Conservation (phyloP, 495 filamentous ascomycete genomes). For the Hypoxylon fragiforme region DNA sequence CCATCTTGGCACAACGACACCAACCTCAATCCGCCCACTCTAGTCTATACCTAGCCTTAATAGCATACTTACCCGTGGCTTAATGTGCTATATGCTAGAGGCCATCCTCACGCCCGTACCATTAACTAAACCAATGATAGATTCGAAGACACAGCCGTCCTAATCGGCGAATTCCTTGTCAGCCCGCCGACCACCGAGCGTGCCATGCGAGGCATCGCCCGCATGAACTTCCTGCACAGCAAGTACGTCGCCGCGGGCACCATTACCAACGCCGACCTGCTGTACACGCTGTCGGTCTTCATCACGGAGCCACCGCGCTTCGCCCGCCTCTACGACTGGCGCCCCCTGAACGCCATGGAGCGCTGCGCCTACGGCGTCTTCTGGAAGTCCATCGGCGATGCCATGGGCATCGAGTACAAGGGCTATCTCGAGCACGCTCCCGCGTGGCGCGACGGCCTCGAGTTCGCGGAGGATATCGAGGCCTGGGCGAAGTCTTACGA, state of each 20-base stretch:
- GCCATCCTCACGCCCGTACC: too few relatives aligned
- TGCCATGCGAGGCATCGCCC: conserved; percentile 55
- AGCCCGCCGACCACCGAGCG: conserved; percentile 54
- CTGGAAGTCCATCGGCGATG: conserved; percentile 67
- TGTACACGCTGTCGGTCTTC: conserved; percentile 70
- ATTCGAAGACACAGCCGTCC: conserved; percentile 63
- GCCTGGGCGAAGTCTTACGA: conserved; percentile 65
- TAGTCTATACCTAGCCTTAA: too few relatives aligned
- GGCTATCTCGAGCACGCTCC: conserved; percentile 33
- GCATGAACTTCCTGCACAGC: conserved; percentile 69
- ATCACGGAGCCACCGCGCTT: conserved; percentile 62
- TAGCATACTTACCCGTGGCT: too few relatives aligned
- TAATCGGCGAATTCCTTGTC: conserved; percentile 56
- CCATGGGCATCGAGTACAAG: conserved; percentile 59
- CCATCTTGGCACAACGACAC: too few relatives aligned
- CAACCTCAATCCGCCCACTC: too few relatives aligned
- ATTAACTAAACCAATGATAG: conserved; percentile 26
- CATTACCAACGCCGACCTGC: conserved; percentile 66
- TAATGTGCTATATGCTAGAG: too few relatives aligned
- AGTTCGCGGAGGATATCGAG: conserved; percentile 65
- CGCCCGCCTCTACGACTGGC: conserved; percentile 65
- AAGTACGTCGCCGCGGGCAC: conserved; percentile 60
- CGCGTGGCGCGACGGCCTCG: conserved; percentile 62
- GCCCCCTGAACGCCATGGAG: conserved; percentile 62
- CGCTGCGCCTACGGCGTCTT: conserved; percentile 66